Evolutionary conservation across 306 rosid species (phyloP).

Genomic region (Delonix regia): DNA sequence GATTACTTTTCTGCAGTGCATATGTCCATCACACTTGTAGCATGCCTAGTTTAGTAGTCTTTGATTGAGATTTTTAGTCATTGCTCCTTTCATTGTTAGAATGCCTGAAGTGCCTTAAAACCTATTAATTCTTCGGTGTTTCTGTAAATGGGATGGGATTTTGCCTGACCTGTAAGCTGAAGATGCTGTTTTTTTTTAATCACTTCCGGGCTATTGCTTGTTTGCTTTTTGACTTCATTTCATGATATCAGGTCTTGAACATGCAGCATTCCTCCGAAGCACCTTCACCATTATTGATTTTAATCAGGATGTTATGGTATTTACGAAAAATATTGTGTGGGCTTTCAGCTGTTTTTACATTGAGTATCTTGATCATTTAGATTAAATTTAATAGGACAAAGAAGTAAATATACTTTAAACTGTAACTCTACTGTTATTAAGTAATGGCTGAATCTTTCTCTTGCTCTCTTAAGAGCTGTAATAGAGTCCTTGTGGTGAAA

Average conservation of each 20-base stretch:
- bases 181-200: not conserved
- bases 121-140: not conserved
- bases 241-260: conserved; percentile 6
- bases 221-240: conserved; percentile 4
- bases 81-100: not conserved
- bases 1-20: not conserved
- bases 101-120: not conserved
- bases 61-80: conserved; percentile 20
- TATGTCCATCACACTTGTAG: not conserved
- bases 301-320: not conserved
- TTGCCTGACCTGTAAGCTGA: conserved; percentile 11
- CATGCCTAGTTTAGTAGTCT: conserved; percentile 1
- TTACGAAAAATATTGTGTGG: not conserved
- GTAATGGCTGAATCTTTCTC: not conserved
- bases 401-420: not conserved
- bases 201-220: conserved; percentile 18
- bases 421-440: not conserved
- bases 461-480: conserved; percentile 20
- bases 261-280: not conserved
- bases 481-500: conserved; percentile 1
- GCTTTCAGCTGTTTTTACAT: not conserved
- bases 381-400: not conserved
- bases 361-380: not conserved
- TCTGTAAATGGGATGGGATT: not conserved
- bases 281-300: not conserved